Conservation (phyloP, 2,329 filamentous ascomycete species). For the Biscogniauxia sp. region DNA sequence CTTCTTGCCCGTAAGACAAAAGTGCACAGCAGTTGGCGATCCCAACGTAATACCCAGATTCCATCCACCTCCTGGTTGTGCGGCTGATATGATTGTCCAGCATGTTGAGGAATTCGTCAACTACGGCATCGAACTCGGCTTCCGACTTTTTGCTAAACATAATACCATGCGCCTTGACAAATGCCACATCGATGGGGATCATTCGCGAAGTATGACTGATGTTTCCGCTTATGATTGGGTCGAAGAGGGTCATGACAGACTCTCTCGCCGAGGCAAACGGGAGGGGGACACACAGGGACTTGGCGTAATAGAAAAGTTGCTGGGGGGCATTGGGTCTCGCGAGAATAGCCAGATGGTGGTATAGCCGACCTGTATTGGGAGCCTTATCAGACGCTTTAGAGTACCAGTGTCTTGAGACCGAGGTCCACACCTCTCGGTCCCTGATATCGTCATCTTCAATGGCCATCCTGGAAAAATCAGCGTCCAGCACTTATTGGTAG, state of each 20-base stretch:
- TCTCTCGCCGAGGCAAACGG: slow-evolving; percentile 68
- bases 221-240: slow-evolving; percentile 47
- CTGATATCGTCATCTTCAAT: slow-evolving; percentile 79
- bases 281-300: slow-evolving; percentile 65
- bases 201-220: slow-evolving; percentile 35
- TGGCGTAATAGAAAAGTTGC: slow-evolving; percentile 71
- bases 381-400: slow-evolving; percentile 74
- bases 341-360: slow-evolving; percentile 84
- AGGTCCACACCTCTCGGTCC: slow-evolving; percentile 78
- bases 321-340: slow-evolving; percentile 67
- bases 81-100: slow-evolving; percentile 58
- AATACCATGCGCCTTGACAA: slow-evolving; percentile 63
- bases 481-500: neutral
- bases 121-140: slow-evolving; percentile 45
- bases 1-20: slow-evolving; percentile 51
- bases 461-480: slow-evolving; percentile 62
- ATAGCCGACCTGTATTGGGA: slow-evolving; percentile 73
- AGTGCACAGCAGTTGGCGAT: slow-evolving; percentile 54
- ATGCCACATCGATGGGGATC: slow-evolving; percentile 53
- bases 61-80: slow-evolving; percentile 50
- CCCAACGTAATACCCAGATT: slow-evolving; percentile 54
- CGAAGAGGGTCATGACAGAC: slow-evolving; percentile 68
- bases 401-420: slow-evolving; percentile 81
- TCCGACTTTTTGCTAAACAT: slow-evolving; percentile 54
- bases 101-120: slow-evolving; percentile 48